Base-by-base conservation (phyloP, 805 yeast species). In the Wickerhamiella kurtzmanii region DNA sequence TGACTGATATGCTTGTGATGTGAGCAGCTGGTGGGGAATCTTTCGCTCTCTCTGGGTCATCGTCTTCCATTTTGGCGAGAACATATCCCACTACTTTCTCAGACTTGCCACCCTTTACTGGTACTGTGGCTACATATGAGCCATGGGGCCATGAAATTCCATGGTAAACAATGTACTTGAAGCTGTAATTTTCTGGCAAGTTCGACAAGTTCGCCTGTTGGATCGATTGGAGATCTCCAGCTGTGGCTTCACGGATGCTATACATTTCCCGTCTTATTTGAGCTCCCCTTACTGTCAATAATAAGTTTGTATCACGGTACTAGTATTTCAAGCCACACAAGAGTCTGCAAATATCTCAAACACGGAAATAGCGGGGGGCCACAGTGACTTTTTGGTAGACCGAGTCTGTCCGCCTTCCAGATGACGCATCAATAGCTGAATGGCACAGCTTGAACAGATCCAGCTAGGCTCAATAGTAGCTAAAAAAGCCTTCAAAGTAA, bases 121-220 rank as follows among this genome's bases (percentile, higher is more conserved):
- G 50, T 47, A 56, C 58, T 4, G 63, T 81, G 16, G 98, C 98
- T 35, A 92, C 97, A 68, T 80, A 92, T 37, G 95, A 84, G 13
- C 94, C 94, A 62, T 89, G 95, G 1, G 98, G 98, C 98, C 98
- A 92, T 35, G 96, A 80, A 44, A 89, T 68, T 6, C 86, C 74
- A 65, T 92, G 98, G 65, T 92, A 92, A 73, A 92, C 75, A 66
- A 92, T 92, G 66, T 87, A 92, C 64, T 88, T 87, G 64, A 88
- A 68, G 53, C 83, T 80, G 62, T 92, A 92, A 67, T 92, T 92
- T 63, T 92, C 98, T 4, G 98, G 98, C 51, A 92, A 70, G 60
- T 89, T 89, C 53, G 82, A 82, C 63, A 88, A 68, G 62, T 88
- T 88, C 52, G 95, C 92, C 70, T 86, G 87, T 64, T 89, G 98